A percentile compares a stretch with the other conserved stretches of the same genome.
Conservation (phyloP, 768 basidiomycete genomes). For the Hysterangium stoloniferum region DNA sequence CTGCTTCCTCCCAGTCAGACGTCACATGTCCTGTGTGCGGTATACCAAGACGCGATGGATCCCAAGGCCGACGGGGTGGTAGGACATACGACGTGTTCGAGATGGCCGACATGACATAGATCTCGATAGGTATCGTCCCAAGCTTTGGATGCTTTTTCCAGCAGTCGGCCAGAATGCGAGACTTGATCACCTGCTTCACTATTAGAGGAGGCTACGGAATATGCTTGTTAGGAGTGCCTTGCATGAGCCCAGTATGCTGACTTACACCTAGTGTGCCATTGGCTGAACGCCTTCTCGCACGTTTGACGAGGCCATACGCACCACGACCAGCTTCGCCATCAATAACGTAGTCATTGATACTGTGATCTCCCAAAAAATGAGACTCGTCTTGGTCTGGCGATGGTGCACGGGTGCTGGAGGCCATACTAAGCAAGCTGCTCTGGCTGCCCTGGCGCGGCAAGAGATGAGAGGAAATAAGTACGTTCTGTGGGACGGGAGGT, state of each 20-base stretch:
- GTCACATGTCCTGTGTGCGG: constrained; percentile 19
- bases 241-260: constrained; percentile 10
- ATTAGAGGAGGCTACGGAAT: constrained; percentile 70
- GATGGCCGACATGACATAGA: constrained; percentile 87
- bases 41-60: constrained; percentile 48
- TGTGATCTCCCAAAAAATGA: constrained; percentile 47
- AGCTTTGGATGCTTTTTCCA: constrained; percentile 96
- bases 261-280: constrained; percentile 84
- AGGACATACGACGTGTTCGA: constrained; percentile 74
- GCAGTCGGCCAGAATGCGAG: constrained; percentile 95
- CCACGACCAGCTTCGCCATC: constrained; percentile 87
- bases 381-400: constrained; percentile 41
- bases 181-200: constrained; percentile 98
- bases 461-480: constrained; percentile 35
- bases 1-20: constrained; percentile 57
- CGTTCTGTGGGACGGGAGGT: constrained; percentile 50
- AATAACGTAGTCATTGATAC: constrained; percentile 80
- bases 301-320: constrained; percentile 92
- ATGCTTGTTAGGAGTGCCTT: constrained; percentile 10
- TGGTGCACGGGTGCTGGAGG: constrained; percentile 54
- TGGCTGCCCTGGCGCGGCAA: constrained; percentile 58
- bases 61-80: constrained; percentile 76
- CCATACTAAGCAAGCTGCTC: constrained; percentile 54
- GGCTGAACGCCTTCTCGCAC: constrained; percentile 66
- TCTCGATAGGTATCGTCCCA: constrained; percentile 98